Evolutionary conservation across 2,329 filamentous ascomycete genomes (phyloP).

Genomic region (Penicillium decumbens): DNA sequence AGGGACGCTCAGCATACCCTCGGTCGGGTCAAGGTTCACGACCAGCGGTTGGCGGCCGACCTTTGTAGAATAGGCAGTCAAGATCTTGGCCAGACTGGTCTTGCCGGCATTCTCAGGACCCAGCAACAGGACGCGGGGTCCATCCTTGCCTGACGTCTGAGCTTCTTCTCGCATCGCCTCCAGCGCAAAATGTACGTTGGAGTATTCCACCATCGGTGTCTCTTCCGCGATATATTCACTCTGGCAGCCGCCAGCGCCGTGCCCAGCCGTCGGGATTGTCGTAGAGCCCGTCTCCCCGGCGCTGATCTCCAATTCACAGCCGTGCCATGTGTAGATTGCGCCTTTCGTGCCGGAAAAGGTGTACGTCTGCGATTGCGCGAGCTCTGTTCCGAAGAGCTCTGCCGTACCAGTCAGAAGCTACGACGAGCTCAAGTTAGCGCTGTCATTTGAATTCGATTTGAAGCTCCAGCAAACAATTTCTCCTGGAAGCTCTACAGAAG

Average conservation of each 20-base stretch:
- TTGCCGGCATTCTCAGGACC: slow-evolving; percentile 78
- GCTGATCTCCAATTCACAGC: slow-evolving; percentile 76
- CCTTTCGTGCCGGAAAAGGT: slow-evolving; percentile 76
- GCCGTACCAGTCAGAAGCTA: slow-evolving; percentile 74
- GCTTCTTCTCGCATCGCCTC: slow-evolving; percentile 65
- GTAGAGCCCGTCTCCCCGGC: slow-evolving; percentile 51
- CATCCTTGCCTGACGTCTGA: slow-evolving; percentile 48
- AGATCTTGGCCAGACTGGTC: slow-evolving; percentile 70
- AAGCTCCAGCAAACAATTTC: not conserved
- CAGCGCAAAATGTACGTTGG: slow-evolving; percentile 85
- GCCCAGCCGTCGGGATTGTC: slow-evolving; percentile 25
- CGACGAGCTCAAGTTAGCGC: slow-evolving; percentile 5
- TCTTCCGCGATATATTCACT: slow-evolving; percentile 69
- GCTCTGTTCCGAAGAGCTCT: slow-evolving; percentile 91
- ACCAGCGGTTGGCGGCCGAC: slow-evolving; percentile 70
- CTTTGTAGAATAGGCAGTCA: slow-evolving; percentile 75
- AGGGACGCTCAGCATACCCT: slow-evolving; percentile 71
- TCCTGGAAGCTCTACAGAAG: not conserved
- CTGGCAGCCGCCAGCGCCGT: slow-evolving; percentile 57
- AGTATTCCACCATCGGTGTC: slow-evolving; percentile 72
- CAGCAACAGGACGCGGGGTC: slow-evolving; percentile 78
- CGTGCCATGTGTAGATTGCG: slow-evolving; percentile 87
- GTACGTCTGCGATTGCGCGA: slow-evolving; percentile 75
- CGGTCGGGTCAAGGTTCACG: slow-evolving; percentile 77
- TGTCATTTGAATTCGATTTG: not conserved